Conservation (phyloP, 805 yeast species). For the Nakazawaea populi region DNA sequence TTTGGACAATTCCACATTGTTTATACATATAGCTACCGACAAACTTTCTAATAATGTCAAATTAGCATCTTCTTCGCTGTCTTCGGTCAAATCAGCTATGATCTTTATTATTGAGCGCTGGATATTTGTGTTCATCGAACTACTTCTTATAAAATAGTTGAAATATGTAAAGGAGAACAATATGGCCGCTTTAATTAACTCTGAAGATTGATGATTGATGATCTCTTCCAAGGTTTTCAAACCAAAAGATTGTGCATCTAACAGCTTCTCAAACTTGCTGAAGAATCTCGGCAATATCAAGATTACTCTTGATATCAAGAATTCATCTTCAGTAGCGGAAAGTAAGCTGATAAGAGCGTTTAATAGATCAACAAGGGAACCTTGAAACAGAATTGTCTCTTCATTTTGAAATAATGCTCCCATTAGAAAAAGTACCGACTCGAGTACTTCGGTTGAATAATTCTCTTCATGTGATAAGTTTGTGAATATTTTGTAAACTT, state of each 20-base stretch:
- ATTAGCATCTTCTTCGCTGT: constrained; percentile 76
- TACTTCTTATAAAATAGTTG: constrained; percentile 18
- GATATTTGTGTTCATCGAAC: constrained; percentile 18
- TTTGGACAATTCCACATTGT: constrained; percentile 26
- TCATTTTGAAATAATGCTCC: constrained; percentile 39
- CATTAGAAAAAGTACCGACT: constrained; percentile 34
- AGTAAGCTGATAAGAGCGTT: constrained; percentile 14
- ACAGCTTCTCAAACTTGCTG: constrained; percentile 38
- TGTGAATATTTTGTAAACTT: constrained; percentile 15
- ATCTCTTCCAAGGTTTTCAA: constrained; percentile 19
- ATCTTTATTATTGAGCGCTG: constrained; percentile 26
- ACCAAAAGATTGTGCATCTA: constrained; percentile 18
- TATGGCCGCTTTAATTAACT: constrained; percentile 24
- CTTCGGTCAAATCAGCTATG: constrained; percentile 42
- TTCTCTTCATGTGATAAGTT: constrained; percentile 4
- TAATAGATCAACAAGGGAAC: constrained; percentile 19
- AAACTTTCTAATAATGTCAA: constrained; percentile 67
- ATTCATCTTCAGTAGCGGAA: constrained; percentile 18
- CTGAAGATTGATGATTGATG: constrained; percentile 15
- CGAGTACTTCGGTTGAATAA: constrained; percentile 18
- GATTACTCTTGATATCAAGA: constrained; percentile 44
- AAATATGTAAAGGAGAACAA: constrained; percentile 51
- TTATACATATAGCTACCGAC: constrained; percentile 48
- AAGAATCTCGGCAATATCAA: constrained; percentile 51
- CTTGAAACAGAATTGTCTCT: constrained; percentile 15